A percentile compares a stretch with the other conserved stretches of the same genome.
Evolutionary conservation across 345 rosid species (phyloP).

Genomic region (Murraya paniculata): DNA sequence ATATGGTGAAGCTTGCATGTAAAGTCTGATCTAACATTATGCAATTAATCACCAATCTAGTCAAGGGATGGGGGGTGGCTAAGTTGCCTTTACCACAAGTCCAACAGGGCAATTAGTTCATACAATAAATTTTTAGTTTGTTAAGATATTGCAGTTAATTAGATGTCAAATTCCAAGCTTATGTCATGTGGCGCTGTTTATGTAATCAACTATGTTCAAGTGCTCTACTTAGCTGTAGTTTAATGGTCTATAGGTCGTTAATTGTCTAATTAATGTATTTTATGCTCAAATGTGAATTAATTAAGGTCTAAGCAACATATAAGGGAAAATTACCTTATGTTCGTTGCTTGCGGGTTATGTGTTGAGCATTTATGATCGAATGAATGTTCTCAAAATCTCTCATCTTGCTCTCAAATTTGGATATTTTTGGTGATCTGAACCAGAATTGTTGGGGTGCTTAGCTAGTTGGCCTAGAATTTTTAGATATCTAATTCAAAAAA

Average conservation of each 20-base stretch:
- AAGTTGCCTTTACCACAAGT: not conserved
- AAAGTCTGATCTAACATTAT: slow-evolving; percentile 11
- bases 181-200: not conserved
- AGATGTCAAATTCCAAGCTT: not conserved
- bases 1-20: slow-evolving; percentile 47
- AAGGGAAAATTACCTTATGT: not conserved
- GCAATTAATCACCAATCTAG: slow-evolving; percentile 8
- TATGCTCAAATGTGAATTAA: not conserved
- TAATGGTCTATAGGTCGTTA: too few species aligned
- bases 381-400: not conserved
- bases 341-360: not conserved
- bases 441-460: too few species aligned
- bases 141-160: not conserved
- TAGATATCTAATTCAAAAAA: too few species aligned
- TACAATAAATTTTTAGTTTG: not conserved
- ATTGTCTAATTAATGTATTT: too few species aligned
- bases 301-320: not conserved
- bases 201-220: not conserved
- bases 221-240: not conserved
- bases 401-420: not conserved
- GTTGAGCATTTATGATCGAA: not conserved
- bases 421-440: too few species aligned
- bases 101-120: not conserved
- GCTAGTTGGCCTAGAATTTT: too few species aligned
- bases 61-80: not conserved